Evolutionary conservation across 495 filamentous ascomycete species (phyloP).

Genomic region (Glutinoglossum americanum): DNA sequence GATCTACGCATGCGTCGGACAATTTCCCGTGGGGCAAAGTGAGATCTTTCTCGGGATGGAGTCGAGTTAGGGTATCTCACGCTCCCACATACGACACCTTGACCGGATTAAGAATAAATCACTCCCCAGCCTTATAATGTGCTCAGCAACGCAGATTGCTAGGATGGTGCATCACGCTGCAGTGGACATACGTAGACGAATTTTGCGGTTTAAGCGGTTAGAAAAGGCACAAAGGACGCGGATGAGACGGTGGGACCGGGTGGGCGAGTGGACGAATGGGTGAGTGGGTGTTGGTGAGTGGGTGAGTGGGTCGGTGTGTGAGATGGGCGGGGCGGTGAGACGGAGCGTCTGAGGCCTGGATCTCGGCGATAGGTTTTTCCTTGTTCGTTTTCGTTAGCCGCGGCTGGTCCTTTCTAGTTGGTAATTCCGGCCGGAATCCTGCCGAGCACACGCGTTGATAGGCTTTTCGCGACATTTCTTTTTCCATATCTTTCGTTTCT

Average conservation of each 20-base stretch:
- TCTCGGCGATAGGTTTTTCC: conserved; percentile 1
- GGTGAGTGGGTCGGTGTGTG: too few species aligned
- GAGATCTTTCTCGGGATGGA: not conserved
- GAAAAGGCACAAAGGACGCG: not conserved
- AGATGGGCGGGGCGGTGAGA: not conserved
- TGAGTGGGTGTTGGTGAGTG: too few species aligned
- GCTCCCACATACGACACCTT: not conserved
- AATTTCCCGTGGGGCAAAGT: not conserved
- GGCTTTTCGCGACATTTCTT: not conserved
- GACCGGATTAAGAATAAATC: not conserved
- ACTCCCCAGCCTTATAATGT: not conserved
- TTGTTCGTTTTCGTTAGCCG: not conserved
- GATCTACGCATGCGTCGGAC: too few species aligned
- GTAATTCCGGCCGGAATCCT: not conserved
- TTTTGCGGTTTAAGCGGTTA: not conserved
- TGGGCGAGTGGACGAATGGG: too few species aligned
- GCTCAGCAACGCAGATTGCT: not conserved
- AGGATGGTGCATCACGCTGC: not conserved
- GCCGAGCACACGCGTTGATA: not conserved
- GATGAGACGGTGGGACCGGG: not conserved
- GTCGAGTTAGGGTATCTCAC: not conserved
- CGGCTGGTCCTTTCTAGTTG: not conserved
- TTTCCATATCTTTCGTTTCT: not conserved
- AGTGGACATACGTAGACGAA: not conserved
- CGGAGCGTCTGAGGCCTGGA: not conserved